Evolutionary conservation across 805 yeast species (phyloP), one percentile per base, ranked within the genome.

Genomic region (Ogataea henricii): DNA sequence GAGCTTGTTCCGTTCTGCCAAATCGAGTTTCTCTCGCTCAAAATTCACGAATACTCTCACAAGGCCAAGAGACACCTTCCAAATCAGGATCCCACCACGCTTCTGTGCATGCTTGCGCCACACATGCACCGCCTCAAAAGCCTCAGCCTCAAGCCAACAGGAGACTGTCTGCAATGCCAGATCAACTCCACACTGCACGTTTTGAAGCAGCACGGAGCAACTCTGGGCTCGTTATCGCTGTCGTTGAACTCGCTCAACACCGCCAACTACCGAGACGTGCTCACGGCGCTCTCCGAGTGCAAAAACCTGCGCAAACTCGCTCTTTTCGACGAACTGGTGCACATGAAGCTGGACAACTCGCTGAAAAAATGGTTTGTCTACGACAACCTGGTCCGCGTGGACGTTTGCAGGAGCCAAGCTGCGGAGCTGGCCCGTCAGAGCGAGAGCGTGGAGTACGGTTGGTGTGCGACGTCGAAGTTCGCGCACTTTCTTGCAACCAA

Each of bases 91-190:
- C 23, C 41, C 22, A 34, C 3, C 42, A 51, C 40, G 4, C 34
- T 40, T 49, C 40, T 34, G n/a, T 30, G 41, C 6, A 33, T 45
- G 16, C 44, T 65, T 14, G 33, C 54, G 2, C 58, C 63, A 6
- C 32, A 49, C n/a, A 38, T 64, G 16, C 34, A 37, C 16, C 45
- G 48, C 16, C 45, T 65, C 8, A 49, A 41, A n/a, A 43, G 38
- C 12, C 40, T 65, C 6, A 46, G 51, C n/a, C 17, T 65, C 2
- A 55, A 58, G 38, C 63, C 63, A 23, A 54, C 63, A 0, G 61
- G 60, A 20, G 60, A 64, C 40, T 64, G 68, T 32, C 32, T 54
- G 6, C 16, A 46, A n/a, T 63, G 68, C 32, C 68, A 65, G 41
- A 29, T 57, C 16, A 35, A 46, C 10, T 56, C 63, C 4, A 20